Percentiles rank a stretch among this genome's conserved stretches.
These are phyloP conservation scores for Trapa bicornis DNA, from an alignment of 345 rosid species.

Conservation along the genomic window DNA sequence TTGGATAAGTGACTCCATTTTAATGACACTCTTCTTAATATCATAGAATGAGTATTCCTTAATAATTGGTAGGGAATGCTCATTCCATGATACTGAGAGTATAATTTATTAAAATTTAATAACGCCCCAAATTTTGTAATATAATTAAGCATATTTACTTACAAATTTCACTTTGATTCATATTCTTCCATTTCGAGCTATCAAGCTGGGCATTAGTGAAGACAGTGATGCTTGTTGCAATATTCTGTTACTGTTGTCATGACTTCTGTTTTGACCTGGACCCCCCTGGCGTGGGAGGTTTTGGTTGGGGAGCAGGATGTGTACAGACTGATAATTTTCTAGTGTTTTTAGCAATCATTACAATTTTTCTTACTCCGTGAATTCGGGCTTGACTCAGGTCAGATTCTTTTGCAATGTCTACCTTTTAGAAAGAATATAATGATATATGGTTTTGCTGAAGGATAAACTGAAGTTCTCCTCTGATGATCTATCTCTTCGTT, in stretches of 20 bases:
- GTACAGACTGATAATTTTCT: conserved; percentile 50
- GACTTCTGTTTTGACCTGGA: conserved; percentile 28
- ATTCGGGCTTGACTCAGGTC: conserved; percentile 91
- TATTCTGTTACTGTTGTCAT: conserved; percentile 22
- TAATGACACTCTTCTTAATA: no score
- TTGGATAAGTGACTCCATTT: no score
- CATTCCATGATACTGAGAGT: no score
- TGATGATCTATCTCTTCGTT: conserved; percentile 21
- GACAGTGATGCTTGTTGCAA: conserved; percentile 18
- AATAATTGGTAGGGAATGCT: no score
- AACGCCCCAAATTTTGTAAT: no score
- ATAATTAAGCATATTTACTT: no score
- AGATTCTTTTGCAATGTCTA: conserved; percentile 77
- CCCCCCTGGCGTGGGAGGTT: conserved; percentile 42
- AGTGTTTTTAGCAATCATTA: conserved; percentile 32
- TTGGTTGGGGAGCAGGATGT: conserved; percentile 58
- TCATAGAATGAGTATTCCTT: no score
- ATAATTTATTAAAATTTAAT: no score
- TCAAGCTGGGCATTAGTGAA: conserved; percentile 6
- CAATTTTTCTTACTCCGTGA: conserved; percentile 55
- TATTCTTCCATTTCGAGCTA: no score
- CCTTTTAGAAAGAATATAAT: conserved; percentile 39
- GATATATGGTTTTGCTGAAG: conserved; percentile 14
- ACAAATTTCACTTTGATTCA: no score
- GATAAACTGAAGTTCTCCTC: conserved; percentile 5